These are phyloP conservation scores for Didymella glomerata DNA, from an alignment of 2,329 filamentous ascomycete species.

Conservation along the genomic window DNA sequence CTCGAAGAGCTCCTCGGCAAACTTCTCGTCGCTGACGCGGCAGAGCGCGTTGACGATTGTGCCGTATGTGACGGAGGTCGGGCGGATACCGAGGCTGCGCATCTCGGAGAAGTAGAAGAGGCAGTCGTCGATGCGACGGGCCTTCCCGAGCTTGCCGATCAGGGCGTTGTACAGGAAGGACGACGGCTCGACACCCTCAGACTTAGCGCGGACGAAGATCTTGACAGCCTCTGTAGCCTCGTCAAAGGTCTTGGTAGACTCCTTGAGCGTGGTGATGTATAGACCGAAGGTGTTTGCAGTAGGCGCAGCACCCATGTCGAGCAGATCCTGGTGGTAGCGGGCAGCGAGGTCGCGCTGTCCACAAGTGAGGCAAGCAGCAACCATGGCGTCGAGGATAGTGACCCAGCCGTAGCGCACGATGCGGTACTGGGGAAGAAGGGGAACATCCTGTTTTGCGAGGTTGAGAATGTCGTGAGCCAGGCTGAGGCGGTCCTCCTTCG, in stretches of 20 bases:
- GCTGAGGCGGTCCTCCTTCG: conserved; percentile 82
- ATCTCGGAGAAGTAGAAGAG: conserved; percentile 98
- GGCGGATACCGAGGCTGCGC: conserved; percentile 89
- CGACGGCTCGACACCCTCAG: conserved; percentile 92
- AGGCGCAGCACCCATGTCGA: conserved; percentile 88
- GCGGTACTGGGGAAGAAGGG: conserved; percentile 81
- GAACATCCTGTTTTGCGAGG: conserved; percentile 90
- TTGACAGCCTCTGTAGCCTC: conserved; percentile 96
- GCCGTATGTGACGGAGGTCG: conserved; percentile 96
- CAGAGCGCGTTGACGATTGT: conserved; percentile 98
- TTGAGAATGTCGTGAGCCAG: conserved; percentile 85
- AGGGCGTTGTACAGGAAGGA: conserved; percentile 98
- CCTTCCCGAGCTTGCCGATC: conserved; percentile 98
- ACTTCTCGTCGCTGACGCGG: conserved; percentile 96
- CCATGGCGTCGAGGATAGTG: conserved; percentile 94
- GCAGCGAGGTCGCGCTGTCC: conserved; percentile 83
- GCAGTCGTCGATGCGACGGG: conserved; percentile 96
- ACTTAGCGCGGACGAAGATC: conserved; percentile 93
- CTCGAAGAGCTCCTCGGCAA: conserved; percentile 96
- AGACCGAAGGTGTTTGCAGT: conserved; percentile 98
- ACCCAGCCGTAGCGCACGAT: conserved; percentile 95
- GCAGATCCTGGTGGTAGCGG: conserved; percentile 88
- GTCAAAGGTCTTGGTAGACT: conserved; percentile 96
- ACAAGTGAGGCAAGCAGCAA: conserved; percentile 85
- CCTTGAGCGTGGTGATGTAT: conserved; percentile 99